A percentile compares a stretch with the other conserved stretches of the same genome.
These are phyloP conservation scores for Calocybe gambosa DNA, from an alignment of 1,284 basidiomycete genomes.

Conservation along the genomic window DNA sequence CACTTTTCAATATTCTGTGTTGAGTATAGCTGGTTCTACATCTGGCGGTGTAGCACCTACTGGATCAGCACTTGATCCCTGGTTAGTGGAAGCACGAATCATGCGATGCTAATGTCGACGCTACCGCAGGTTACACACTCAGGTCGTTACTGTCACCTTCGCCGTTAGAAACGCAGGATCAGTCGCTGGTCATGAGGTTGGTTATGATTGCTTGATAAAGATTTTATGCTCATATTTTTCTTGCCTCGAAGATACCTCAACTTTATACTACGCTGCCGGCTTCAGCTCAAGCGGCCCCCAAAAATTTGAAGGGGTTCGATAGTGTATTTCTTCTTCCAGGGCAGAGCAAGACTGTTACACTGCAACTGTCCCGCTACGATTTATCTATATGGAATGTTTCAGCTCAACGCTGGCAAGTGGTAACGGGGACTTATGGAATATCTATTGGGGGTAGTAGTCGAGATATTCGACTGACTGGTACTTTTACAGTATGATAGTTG, in stretches of 20 bases:
- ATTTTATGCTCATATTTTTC: background rate
- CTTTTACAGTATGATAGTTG: constrained; percentile 22
- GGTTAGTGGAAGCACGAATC: constrained; percentile 19
- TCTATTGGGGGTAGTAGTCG: constrained; percentile 42
- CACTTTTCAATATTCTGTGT: constrained; percentile 46
- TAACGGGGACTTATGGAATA: constrained; percentile 36
- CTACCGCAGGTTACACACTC: constrained; percentile 35
- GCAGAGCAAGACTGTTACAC: constrained; percentile 32
- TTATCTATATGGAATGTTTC: constrained; percentile 40
- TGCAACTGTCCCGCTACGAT: constrained; percentile 37
- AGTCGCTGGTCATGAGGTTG: constrained; percentile 43
- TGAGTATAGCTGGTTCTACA: constrained; percentile 37
- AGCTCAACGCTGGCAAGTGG: constrained; percentile 40
- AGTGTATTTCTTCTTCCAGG: constrained; percentile 37
- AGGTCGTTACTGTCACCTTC: constrained; percentile 40
- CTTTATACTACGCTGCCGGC: constrained; percentile 42
- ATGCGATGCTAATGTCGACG: background rate
- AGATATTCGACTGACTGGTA: constrained; percentile 38
- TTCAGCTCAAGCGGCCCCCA: constrained; percentile 37
- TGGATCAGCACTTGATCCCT: constrained; percentile 42
- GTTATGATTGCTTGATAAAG: constrained; percentile 6
- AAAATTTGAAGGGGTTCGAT: constrained; percentile 46
- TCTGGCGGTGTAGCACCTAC: constrained; percentile 33
- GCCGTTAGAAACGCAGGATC: constrained; percentile 40
- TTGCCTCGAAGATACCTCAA: constrained; percentile 37